phyloP scores from a whole-genome alignment of 805 yeast species.

The Metschnikowia rubicola region DNA sequence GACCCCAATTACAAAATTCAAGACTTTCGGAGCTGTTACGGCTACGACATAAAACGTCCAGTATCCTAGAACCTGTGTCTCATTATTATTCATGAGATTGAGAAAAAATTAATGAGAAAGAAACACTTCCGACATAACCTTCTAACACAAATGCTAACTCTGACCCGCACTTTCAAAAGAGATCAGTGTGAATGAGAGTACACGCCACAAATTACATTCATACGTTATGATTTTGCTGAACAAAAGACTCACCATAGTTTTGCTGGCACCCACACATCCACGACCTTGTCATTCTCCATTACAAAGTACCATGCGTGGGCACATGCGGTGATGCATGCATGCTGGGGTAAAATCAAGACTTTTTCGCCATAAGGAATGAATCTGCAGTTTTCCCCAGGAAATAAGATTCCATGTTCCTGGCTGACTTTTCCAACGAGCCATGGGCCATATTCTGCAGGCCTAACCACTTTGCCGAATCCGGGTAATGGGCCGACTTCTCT shows the following conservation, averaged over 20 bases:
- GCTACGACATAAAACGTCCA: no score
- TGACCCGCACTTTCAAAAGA: no score
- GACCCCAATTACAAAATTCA: neutral
- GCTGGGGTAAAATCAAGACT: conserved; percentile 62
- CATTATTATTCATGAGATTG: no score
- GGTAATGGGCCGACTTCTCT: conserved; percentile 59
- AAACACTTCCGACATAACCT: no score
- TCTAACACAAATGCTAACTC: no score
- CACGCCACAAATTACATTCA: neutral
- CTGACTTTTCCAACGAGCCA: conserved; percentile 69
- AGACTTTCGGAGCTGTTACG: no score
- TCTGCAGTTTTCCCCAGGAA: conserved; percentile 37
- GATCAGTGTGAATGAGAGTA: no score
- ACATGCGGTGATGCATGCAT: conserved; percentile 68
- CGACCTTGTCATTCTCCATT: conserved; percentile 48
- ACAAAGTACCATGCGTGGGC: conserved; percentile 57
- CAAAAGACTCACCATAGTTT: conserved; percentile 6
- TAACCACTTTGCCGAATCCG: conserved; percentile 54
- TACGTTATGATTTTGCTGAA: neutral
- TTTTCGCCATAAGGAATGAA: conserved; percentile 54
- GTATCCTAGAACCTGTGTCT: no score
- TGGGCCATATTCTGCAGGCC: conserved; percentile 41
- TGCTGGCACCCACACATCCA: conserved; percentile 62
- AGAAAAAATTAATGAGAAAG: no score
- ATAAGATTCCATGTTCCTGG: conserved; percentile 77